Base-by-base conservation (phyloP, 2,329 filamentous ascomycete genomes). In the Fusarium sp. region DNA sequence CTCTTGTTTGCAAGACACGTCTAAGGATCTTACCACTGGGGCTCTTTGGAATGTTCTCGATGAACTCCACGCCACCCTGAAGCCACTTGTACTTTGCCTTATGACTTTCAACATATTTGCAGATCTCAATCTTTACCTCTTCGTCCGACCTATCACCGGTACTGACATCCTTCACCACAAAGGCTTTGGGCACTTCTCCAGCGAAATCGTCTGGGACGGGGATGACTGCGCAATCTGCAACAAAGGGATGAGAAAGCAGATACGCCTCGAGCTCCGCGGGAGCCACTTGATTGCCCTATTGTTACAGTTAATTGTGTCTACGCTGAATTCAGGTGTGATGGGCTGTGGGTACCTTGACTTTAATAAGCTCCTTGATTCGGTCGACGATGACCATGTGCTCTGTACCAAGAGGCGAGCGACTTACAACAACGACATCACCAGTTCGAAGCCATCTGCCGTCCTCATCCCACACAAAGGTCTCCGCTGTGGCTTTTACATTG, bases 271-370 rank as follows among this genome's bases (percentile, higher is more conserved):
- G 48, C 48, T 51, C 48, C 5, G 30, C 48, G 0, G 48, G 48
- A 24, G 48, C 48, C 30, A 51, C 30, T 20, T 34, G 48, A 3
- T 51, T 34, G 3, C 48, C 48, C 48, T 51, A 4, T 34, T 15
- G 6, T 6, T 7, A 1, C n/a, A 0, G 4, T 51, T 24, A 51
- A 12, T 20, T 11, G 3, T 15, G 17, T 11, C 8, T 14, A 18
- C 6, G 11, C 2, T 9, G 1, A 50, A 32, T 2, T 6, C 4
- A 22, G 4, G n/a, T 14, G 1, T 0, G 5, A 11, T 8, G 1
- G 4, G 5, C 17, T 20, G 1, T 6, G 4, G 2, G 24, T 24
- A 51, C 48, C 48, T 51, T 51, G 0, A 34, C 30, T 51, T 51
- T 51, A 8, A 51, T 51, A 5, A 51, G 48, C 6, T 51, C 48